Conservation (phyloP, 169 alveolate genomes). For the Plasmodium sp. region DNA sequence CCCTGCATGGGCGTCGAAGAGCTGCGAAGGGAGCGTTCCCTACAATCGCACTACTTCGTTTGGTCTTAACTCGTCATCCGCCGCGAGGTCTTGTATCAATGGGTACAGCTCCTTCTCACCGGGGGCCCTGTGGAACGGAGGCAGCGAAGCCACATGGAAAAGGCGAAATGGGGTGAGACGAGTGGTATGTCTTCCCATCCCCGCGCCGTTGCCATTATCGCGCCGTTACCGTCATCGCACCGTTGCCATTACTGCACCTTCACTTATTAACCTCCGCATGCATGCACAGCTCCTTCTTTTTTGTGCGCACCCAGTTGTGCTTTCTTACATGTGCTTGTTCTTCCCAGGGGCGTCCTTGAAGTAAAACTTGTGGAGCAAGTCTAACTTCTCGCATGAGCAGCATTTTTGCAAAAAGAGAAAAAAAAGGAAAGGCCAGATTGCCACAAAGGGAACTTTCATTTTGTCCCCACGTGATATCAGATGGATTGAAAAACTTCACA, state of each 20-base stretch:
- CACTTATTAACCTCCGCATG: background rate
- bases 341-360: slow-evolving; percentile 6
- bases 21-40: background rate
- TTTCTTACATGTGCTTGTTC: slow-evolving; percentile 5
- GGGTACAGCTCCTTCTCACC: slow-evolving; percentile 34
- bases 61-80: slow-evolving; percentile 46
- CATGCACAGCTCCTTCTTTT: background rate
- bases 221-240: too few relatives aligned
- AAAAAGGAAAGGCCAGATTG: background rate
- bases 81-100: slow-evolving; percentile 50
- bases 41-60: background rate
- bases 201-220: background rate
- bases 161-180: background rate
- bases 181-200: background rate
- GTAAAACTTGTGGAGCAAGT: slow-evolving; percentile 8
- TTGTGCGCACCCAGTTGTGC: background rate
- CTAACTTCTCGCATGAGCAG: slow-evolving; percentile 6
- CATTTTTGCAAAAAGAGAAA: slow-evolving; percentile 3
- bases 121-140: background rate
- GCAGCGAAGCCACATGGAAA: background rate
- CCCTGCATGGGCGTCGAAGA: background rate
- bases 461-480: background rate
- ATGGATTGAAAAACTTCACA: background rate
- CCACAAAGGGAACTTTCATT: slow-evolving; percentile 5
- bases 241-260: background rate